A percentile compares a stretch with the other conserved stretches of the same genome.
These are phyloP conservation scores for Climacium dendroides DNA, from an alignment of 225 moss, liverwort and hornwort genomes.

Conservation along the genomic window DNA sequence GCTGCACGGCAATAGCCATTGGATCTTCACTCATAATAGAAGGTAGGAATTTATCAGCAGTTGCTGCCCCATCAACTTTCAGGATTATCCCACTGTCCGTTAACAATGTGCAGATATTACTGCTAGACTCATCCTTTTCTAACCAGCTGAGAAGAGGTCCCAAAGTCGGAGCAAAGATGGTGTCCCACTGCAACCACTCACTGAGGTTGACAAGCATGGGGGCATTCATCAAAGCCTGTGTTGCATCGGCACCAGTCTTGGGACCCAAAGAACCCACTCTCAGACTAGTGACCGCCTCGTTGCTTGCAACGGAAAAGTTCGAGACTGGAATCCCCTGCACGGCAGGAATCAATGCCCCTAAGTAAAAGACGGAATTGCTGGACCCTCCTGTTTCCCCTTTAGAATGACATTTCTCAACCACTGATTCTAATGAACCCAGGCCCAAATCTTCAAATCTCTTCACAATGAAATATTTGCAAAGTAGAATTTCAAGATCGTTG, in stretches of 20 bases:
- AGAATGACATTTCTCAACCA: conserved; percentile 3
- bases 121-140: conserved; percentile 38
- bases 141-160: conserved; percentile 75
- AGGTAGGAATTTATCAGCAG: conserved; percentile 50
- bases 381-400: background rate
- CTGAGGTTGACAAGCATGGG: conserved; percentile 66
- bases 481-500: conserved; percentile 16
- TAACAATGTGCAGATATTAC: conserved; percentile 40
- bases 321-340: background rate
- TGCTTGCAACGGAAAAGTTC: background rate
- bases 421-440: conserved; percentile 30
- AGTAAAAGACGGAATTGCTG: conserved; percentile 14
- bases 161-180: conserved; percentile 69
- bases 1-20: conserved; percentile 36
- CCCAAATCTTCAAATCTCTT: conserved; percentile 49
- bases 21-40: conserved; percentile 43
- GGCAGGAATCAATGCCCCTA: conserved; percentile 23
- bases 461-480: conserved; percentile 63
- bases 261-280: conserved; percentile 64
- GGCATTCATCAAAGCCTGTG: conserved; percentile 41
- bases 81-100: conserved; percentile 48
- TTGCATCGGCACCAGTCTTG: conserved; percentile 53
- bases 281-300: background rate
- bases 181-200: conserved; percentile 72
- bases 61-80: conserved; percentile 52